These are phyloP conservation scores for Gracilaria domingensis DNA, from an alignment of 23 red algal species.

Conservation along the genomic window DNA sequence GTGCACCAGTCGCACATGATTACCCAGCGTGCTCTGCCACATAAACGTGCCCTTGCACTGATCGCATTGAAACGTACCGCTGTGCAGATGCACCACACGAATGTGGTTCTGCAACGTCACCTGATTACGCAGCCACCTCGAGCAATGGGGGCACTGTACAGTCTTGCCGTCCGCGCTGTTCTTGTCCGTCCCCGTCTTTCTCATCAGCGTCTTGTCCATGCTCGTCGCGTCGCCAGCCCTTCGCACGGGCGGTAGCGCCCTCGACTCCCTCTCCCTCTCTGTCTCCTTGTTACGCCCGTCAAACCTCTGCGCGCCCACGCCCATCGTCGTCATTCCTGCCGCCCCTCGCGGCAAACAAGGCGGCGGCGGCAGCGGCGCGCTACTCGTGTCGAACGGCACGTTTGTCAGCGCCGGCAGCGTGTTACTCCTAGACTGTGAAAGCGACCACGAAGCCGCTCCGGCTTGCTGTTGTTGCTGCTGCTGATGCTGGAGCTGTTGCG, in stretches of 20 bases:
- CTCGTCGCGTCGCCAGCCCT: too few relatives aligned
- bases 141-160: constrained; percentile 52
- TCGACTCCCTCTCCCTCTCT: too few relatives aligned
- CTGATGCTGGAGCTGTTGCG: too few relatives aligned
- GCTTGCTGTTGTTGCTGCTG: too few relatives aligned
- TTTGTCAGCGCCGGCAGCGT: background rate
- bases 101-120: constrained; percentile 77
- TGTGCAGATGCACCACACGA: constrained; percentile 61
- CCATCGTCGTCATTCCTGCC: background rate
- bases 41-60: constrained; percentile 58
- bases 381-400: background rate
- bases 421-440: background rate
- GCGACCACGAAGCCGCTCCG: background rate
- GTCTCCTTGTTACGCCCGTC: too few relatives aligned
- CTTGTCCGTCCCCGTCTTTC: background rate
- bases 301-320: background rate
- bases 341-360: background rate
- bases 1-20: constrained; percentile 70
- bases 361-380: constrained; percentile 5
- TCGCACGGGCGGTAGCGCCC: too few relatives aligned
- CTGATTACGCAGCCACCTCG: constrained; percentile 34
- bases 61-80: constrained; percentile 44
- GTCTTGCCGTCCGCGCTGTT: background rate
- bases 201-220: too few relatives aligned
- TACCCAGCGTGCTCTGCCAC: constrained; percentile 67